Evolutionary conservation across 1,284 basidiomycete species (phyloP), one percentile per base, ranked within the genome.

Genomic region (Ustilago nuda): DNA sequence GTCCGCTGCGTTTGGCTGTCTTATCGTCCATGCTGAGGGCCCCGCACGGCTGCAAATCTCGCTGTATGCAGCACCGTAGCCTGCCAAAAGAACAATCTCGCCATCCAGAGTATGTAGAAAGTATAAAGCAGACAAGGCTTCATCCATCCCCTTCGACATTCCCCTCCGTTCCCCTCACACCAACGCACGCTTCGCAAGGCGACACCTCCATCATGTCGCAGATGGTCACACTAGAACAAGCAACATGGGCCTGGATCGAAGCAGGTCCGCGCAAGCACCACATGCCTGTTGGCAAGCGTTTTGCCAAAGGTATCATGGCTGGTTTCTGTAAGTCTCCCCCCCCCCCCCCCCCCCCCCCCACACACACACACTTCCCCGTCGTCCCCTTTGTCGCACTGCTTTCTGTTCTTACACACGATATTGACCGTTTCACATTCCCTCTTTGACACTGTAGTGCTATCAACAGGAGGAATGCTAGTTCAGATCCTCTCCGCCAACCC

Each of bases 161-260:
- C 65, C 56, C 60, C 56, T 66, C 30, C 17, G 13, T 32, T 33
- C 50, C 33, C 12, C 33, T n/a, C 30, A 30, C 1, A 17, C 27
- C 30, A 27, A 11, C 17, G 1, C 8, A 17, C 33, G 27, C 50
- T 15, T 11, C 50, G 17, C 17, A 4, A 30, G 8, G 43, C 43
- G n/a, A n/a, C 23, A 8, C n/a, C 13, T n/a, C n/a, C 63, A 76
- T 13, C 46, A 78, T 73, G 77, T 76, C 78, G 56, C 68, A 72
- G 23, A 80, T 82, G 80, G 27, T 79, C 36, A 61, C 79, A 7
- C 57, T 82, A 48, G 80, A 82, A 56, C 76, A 82, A 55, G 80
- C 78, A 23, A 78, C 76, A 33, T 82, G 79, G 79, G 70, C 76
- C 56, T 80, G 72, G 76, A 78, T 82, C 62, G 69, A 79, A 35